Conservation (phyloP, 495 filamentous ascomycete genomes). For the Peziza echinospora region DNA sequence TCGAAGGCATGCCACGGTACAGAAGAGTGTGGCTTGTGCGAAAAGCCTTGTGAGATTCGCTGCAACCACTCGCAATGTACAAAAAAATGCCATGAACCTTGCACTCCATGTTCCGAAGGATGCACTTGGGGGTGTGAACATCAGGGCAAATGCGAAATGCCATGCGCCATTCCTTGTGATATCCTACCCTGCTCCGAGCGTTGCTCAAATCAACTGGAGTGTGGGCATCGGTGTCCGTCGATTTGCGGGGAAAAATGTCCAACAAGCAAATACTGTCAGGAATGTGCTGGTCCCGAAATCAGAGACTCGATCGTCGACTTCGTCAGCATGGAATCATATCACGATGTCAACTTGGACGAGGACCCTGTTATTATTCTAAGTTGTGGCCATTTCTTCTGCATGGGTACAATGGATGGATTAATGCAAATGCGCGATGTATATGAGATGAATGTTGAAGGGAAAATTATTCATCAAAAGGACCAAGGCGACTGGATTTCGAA, state of each 20-base stretch:
- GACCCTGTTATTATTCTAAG: conserved; percentile 39
- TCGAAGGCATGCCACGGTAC: conserved; percentile 31
- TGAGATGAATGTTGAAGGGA: conserved; percentile 25
- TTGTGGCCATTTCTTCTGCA: conserved; percentile 45
- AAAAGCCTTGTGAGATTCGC: conserved; percentile 33
- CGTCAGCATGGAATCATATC: conserved; percentile 28
- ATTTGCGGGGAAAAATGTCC: conserved; percentile 49
- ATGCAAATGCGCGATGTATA: conserved; percentile 43
- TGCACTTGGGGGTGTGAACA: conserved; percentile 40
- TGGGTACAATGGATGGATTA: conserved; percentile 40
- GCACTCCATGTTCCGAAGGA: conserved; percentile 37
- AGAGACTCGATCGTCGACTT: conserved; percentile 32
- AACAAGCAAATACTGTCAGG: conserved; percentile 31
- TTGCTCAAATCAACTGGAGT: conserved; percentile 33
- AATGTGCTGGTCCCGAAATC: conserved; percentile 26
- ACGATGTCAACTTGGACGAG: conserved; percentile 34
- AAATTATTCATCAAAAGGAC: conserved; percentile 20
- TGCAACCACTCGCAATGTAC: conserved; percentile 41
- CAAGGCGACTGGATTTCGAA: conserved; percentile 30
- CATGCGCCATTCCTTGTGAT: conserved; percentile 39
- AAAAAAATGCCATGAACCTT: conserved; percentile 40
- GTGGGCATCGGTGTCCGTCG: conserved; percentile 48
- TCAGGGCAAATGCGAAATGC: conserved; percentile 34
- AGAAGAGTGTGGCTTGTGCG: conserved; percentile 32
- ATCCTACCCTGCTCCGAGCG: conserved; percentile 43